Conservation (phyloP, 2,329 filamentous ascomycete genomes). For the Coniochaeta sp. region DNA sequence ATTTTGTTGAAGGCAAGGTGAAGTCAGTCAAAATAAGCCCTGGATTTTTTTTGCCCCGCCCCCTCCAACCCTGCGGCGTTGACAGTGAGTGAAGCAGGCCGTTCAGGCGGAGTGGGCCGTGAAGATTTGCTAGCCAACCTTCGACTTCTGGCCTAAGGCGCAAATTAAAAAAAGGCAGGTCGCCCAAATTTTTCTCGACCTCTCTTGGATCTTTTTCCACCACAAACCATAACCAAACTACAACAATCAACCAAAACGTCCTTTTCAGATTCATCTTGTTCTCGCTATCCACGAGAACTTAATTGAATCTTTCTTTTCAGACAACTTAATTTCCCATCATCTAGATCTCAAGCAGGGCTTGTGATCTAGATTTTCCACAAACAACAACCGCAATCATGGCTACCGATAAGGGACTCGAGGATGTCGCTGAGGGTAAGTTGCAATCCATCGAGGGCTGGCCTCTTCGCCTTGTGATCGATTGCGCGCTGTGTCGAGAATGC, state of each 20-base stretch:
- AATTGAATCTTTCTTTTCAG: constrained; percentile 39
- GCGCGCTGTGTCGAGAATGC: not conserved
- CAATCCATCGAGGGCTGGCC: not conserved
- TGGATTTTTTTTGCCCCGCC: too few species aligned
- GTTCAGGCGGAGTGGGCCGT: too few species aligned
- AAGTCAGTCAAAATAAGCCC: constrained; percentile 1
- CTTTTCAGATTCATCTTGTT: constrained; percentile 1
- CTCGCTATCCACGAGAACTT: constrained; percentile 34
- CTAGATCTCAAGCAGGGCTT: constrained; percentile 75
- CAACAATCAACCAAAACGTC: not conserved
- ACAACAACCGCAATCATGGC: constrained; percentile 83
- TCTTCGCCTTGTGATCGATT: not conserved
- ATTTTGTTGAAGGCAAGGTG: too few species aligned
- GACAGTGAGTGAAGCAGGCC: not conserved
- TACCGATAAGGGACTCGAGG: constrained; percentile 96
- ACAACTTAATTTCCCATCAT: constrained; percentile 19
- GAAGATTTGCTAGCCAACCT: constrained; percentile 1
- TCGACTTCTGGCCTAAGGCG: not conserved
- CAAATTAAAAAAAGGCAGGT: not conserved
- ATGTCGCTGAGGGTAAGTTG: constrained; percentile 85
- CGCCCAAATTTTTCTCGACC: constrained; percentile 4
- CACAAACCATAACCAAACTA: not conserved
- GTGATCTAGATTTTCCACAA: constrained; percentile 60
- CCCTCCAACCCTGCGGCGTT: not conserved
- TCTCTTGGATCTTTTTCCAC: constrained; percentile 1